Evolutionary conservation across 2,329 filamentous ascomycete genomes (phyloP), one percentile per base, ranked within the genome.

Genomic region (Claviceps cyperi): DNA sequence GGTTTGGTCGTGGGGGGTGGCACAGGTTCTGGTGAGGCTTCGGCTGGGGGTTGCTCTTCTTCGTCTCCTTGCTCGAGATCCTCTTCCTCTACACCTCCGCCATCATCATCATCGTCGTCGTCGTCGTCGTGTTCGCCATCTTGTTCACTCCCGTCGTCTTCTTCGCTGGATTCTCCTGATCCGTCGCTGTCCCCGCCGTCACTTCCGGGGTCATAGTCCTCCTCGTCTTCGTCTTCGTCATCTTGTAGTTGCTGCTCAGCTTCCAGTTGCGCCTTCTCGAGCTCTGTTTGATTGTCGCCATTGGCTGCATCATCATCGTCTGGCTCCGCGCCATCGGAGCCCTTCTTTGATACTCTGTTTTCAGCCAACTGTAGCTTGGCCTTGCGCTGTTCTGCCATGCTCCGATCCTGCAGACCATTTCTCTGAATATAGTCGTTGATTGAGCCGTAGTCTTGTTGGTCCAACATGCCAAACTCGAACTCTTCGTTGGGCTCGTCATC

Each of bases 391-490:
- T 84, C 81, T 0, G 80, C 81, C 78, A 85, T 80, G 59, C 81
- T 84, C 52, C 78, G 70, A 58, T 85, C 80, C 53, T 83, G 77
- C 24, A 85, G 69, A 0, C 75, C 70, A 55, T 84, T 75, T 9
- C 71, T 71, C 57, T 75, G 73, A 45, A 84, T 71, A 57, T 81
- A 85, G 54, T 76, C 73, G 57, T 83, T 78, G 53, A 85, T 84
- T 21, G 74, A 76, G 4, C 66, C 68, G 53, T 81, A 84, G 59
- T 85, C 80, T 55, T 80, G 78, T 63, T 85, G 81, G 57, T 85
- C 81, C 17, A 85, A 62, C 81, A 84, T 84, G 38, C 71, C 71
- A 54, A 84, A 84, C 60, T 84, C 81, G 21, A 83, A 65, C 58
- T 84, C 81, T 53, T 81, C 76, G 1, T 70, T 76, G 13, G 61